Evolutionary conservation across 495 filamentous ascomycete species (phyloP).

Genomic region (Aspergillus steynii): DNA sequence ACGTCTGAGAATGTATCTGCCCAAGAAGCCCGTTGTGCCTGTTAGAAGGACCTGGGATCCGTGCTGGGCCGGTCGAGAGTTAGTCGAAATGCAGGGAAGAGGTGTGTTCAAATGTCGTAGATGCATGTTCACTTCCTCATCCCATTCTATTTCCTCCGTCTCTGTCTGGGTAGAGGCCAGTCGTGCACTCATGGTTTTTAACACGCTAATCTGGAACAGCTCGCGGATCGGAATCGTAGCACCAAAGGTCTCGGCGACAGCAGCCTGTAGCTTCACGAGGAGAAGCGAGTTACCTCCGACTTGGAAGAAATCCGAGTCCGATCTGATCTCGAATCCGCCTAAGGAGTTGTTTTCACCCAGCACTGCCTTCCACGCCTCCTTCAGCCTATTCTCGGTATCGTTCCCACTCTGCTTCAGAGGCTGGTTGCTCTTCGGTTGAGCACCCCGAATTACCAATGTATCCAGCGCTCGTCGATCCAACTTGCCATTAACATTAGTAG

Average conservation of each 20-base stretch:
- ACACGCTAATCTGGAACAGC: constrained; percentile 24
- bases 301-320: constrained; percentile 23
- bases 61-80: neutral
- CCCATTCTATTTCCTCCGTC: neutral
- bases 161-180: constrained; percentile 17
- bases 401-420: neutral
- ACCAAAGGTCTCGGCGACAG: constrained; percentile 18
- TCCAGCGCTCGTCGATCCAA: constrained; percentile 28
- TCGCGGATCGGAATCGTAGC: constrained; percentile 17
- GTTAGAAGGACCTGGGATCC: constrained; percentile 12
- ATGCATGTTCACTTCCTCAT: neutral
- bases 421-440: neutral
- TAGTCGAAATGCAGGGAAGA: neutral
- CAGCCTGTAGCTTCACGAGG: constrained; percentile 9
- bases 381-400: neutral
- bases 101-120: neutral
- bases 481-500: constrained; percentile 34
- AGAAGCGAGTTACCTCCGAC: constrained; percentile 29
- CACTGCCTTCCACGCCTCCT: neutral
- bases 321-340: neutral
- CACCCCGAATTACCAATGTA: neutral
- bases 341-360: neutral
- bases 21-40: constrained; percentile 18
- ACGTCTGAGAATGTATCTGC: constrained; percentile 13
- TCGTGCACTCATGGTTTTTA: constrained; percentile 21